These are phyloP conservation scores for Neoascochyta sp. DNA, from an alignment of 2,329 filamentous ascomycete genomes.

Conservation along the genomic window DNA sequence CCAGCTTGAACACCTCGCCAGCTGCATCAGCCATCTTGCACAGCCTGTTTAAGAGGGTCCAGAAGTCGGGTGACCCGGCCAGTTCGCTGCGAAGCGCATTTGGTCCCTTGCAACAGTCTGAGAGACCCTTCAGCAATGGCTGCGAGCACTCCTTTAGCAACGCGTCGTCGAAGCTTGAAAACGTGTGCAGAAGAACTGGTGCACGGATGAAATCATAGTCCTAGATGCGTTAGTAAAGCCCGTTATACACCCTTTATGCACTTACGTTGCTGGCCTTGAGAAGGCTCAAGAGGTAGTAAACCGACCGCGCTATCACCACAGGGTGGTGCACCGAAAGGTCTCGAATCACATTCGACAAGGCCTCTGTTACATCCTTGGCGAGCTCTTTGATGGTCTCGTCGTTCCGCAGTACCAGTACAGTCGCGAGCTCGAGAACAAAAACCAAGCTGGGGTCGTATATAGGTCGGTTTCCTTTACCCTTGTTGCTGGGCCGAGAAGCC, in stretches of 20 bases:
- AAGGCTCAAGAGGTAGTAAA: constrained; percentile 81
- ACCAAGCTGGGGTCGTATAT: constrained; percentile 82
- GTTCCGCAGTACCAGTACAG: constrained; percentile 74
- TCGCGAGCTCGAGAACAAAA: constrained; percentile 88
- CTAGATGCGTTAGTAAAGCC: constrained; percentile 41
- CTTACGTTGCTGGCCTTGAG: constrained; percentile 81
- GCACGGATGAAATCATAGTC: constrained; percentile 88
- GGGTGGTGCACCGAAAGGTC: constrained; percentile 76
- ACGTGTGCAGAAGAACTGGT: constrained; percentile 84
- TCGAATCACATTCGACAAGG: constrained; percentile 75
- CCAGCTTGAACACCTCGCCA: constrained; percentile 77
- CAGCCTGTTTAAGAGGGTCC: constrained; percentile 79
- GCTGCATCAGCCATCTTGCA: constrained; percentile 67
- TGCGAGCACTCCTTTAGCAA: constrained; percentile 71
- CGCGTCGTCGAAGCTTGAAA: constrained; percentile 80
- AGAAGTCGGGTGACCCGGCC: constrained; percentile 95
- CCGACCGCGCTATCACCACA: constrained; percentile 75
- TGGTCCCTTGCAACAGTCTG: constrained; percentile 73
- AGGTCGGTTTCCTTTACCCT: constrained; percentile 53
- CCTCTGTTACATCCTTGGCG: constrained; percentile 75
- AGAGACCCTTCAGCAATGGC: constrained; percentile 73
- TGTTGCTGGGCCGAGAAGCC: constrained; percentile 58
- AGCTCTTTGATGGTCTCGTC: constrained; percentile 66
- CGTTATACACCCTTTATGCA: neutral
- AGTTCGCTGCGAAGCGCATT: constrained; percentile 82